Conservation (phyloP, 352 stramenopile genomes). For the Globisporangium recalcitrans region DNA sequence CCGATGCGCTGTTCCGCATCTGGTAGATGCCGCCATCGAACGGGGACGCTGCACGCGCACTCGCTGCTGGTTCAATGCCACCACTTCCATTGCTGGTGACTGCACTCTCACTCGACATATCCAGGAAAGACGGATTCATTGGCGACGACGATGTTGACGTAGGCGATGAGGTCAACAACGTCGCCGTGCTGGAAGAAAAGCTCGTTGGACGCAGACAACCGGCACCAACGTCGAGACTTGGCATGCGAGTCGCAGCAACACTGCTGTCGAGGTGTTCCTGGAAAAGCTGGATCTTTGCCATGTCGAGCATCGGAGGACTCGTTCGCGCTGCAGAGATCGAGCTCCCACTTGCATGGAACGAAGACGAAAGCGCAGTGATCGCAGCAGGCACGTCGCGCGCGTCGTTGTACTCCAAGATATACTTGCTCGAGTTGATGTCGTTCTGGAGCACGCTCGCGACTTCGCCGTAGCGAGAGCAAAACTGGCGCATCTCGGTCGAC, state of each 20-base stretch:
- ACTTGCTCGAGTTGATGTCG: conserved; percentile 36
- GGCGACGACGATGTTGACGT: conserved; percentile 64
- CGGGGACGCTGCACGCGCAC: conserved; percentile 22
- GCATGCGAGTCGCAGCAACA: background rate
- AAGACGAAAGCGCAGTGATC: conserved; percentile 30
- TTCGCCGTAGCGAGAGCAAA: conserved; percentile 66
- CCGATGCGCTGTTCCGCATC: conserved; percentile 7
- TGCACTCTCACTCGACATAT: conserved; percentile 12
- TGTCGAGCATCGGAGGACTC: conserved; percentile 47
- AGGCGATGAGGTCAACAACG: conserved; percentile 51
- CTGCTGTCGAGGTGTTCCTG: conserved; percentile 38
- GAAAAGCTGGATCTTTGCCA: conserved; percentile 60
- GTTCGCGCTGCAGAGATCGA: conserved; percentile 43
- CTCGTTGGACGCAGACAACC: conserved; percentile 27
- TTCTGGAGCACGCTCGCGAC: conserved; percentile 68
- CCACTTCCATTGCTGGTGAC: background rate
- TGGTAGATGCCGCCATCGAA: conserved; percentile 15
- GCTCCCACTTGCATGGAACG: conserved; percentile 27
- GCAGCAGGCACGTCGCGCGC: conserved; percentile 39
- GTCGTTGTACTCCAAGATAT: conserved; percentile 77
- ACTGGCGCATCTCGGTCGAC: conserved; percentile 45
- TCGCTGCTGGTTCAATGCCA: conserved; percentile 1
- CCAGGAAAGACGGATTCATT: conserved; percentile 49
- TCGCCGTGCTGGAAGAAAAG: conserved; percentile 56
- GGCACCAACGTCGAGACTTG: background rate